Evolutionary conservation across 108 stramenopile species (phyloP).

Genomic region (Discostella stelligeroides): DNA sequence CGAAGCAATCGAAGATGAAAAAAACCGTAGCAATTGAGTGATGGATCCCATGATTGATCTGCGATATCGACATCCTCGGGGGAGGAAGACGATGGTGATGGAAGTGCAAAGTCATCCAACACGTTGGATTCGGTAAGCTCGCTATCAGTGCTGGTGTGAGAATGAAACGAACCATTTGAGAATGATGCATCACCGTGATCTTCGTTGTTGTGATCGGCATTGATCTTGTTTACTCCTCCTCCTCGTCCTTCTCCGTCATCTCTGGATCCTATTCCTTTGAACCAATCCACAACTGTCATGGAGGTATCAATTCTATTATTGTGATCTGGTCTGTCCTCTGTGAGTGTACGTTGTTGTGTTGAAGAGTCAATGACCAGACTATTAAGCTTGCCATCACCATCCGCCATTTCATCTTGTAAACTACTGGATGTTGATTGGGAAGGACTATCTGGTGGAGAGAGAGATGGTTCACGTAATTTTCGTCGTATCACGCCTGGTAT

Average conservation of each 20-base stretch:
- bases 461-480: constrained; percentile 33
- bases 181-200: constrained; percentile 15
- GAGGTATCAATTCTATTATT: not conserved
- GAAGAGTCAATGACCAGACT: constrained; percentile 1
- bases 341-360: no score
- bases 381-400: no score
- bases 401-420: no score
- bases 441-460: constrained; percentile 35
- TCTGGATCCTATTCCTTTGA: constrained; percentile 6
- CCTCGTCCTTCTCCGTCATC: not conserved
- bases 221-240: no score
- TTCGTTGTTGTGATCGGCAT: constrained; percentile 4
- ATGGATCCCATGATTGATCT: constrained; percentile 43
- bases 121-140: constrained; percentile 35
- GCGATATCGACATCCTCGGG: constrained; percentile 3
- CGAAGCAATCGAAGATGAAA: constrained; percentile 75
- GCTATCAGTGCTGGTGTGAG: constrained; percentile 36
- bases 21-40: constrained; percentile 72
- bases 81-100: constrained; percentile 16
- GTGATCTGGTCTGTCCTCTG: no score
- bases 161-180: constrained; percentile 34
- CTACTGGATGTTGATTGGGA: constrained; percentile 15
- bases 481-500: constrained; percentile 51
- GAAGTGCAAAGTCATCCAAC: constrained; percentile 35
- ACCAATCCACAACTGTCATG: constrained; percentile 8